phyloP scores from a whole-genome alignment of 352 stramenopile species.

The Phytophthora multivora region DNA sequence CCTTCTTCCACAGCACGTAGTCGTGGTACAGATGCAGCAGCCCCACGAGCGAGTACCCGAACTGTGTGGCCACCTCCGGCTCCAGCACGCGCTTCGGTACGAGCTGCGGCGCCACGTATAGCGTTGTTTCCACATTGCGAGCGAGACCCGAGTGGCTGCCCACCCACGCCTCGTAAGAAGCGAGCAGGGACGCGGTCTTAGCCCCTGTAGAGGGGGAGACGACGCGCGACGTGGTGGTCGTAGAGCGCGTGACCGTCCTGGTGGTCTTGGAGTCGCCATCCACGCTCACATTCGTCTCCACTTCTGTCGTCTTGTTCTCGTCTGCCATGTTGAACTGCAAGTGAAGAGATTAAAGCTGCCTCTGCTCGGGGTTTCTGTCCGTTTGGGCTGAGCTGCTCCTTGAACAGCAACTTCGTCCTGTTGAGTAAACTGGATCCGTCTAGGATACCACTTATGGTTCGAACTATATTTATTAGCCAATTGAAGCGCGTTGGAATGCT shows the following conservation, averaged over 20 bases:
- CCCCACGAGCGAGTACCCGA: constrained; percentile 78
- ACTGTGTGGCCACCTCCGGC: constrained; percentile 71
- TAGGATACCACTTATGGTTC: too few relatives aligned
- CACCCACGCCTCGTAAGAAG: constrained; percentile 74
- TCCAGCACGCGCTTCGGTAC: constrained; percentile 70
- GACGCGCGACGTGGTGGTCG: constrained; percentile 4
- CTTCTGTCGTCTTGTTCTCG: constrained; percentile 18
- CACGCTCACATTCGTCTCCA: constrained; percentile 19
- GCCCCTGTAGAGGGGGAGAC: background rate
- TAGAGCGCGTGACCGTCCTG: constrained; percentile 11
- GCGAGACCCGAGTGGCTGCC: constrained; percentile 57
- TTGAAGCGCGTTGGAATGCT: too few relatives aligned
- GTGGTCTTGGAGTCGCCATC: constrained; percentile 19
- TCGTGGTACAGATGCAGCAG: constrained; percentile 84
- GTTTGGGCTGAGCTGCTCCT: background rate
- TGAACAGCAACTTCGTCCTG: constrained; percentile 6
- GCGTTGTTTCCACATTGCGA: constrained; percentile 76
- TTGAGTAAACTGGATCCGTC: constrained; percentile 12
- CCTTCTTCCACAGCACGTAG: constrained; percentile 77
- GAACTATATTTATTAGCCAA: too few relatives aligned
- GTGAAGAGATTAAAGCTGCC: background rate
- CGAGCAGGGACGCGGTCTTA: constrained; percentile 34
- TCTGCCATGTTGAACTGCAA: constrained; percentile 19
- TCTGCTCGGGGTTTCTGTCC: background rate
- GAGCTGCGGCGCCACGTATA: constrained; percentile 82